Evolutionary conservation across 75 land plant genomes (phyloP), one percentile per base, ranked within the genome.

Genomic region (Isoetes taiwanensis): DNA sequence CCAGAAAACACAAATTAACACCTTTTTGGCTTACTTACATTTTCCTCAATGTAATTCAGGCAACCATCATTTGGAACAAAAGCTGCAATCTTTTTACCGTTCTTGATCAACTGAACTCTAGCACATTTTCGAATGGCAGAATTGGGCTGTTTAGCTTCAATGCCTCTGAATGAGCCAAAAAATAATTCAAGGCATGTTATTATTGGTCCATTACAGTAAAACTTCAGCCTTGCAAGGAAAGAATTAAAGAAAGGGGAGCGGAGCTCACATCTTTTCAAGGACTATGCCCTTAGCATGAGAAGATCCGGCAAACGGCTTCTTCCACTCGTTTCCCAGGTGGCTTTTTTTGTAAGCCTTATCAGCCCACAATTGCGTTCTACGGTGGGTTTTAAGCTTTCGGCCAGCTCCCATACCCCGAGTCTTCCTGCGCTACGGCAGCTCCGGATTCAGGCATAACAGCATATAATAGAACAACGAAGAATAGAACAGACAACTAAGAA

Each of bases 11-110:
- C 32, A 26, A 6, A 20, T 8, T 11, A 43, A 0, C 16, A 1
- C 20, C 4, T 32, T 3, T 30, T 5, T 8, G 10, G 25, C 23
- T 34, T 29, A 27, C 0, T 32, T 32, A 25, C 62, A 54, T 76
- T 76, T 39, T 76, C 79, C 34, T 72, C 79, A 42, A 76, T 72
- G 64, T 72, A 76, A 67, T 64, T 65, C 58, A 46, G 16, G 19
- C 50, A 46, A n/a, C 50, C 50, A 19, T 46, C 50, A 23, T 46
- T 46, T 5, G 50, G 50, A n/a, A 46, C 50, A 46, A 46, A 46
- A 6, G 50, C 50, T 23, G 50, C 50, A n/a, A 46, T 46, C 50
- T 46, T 46, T 23, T 46, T 46, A 8, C 50, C 50, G 50, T 46
- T 46, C n/a, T 46, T 46, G 19, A 46, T 46, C 12, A 46, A 23